Evolutionary conservation across 2,329 filamentous ascomycete genomes (phyloP).

Genomic region (Juglanconis oblonga): DNA sequence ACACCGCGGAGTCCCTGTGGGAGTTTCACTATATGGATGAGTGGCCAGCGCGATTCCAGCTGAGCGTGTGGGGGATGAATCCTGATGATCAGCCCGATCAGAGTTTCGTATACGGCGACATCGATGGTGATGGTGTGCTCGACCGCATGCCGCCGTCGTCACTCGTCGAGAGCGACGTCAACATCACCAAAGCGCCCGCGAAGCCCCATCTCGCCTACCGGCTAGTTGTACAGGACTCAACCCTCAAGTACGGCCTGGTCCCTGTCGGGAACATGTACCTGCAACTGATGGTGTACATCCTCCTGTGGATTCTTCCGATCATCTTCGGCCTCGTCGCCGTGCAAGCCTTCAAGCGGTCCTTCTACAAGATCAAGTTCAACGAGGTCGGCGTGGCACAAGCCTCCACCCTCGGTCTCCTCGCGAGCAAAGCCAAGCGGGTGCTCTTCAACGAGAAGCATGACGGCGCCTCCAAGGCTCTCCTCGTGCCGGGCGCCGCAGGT

Average conservation of each 20-base stretch:
- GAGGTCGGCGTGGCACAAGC: slow-evolving; percentile 17
- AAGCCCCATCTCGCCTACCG: slow-evolving; percentile 53
- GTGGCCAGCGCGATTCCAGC: slow-evolving; percentile 57
- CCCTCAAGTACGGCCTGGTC: slow-evolving; percentile 47
- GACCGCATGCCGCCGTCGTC: slow-evolving; percentile 60
- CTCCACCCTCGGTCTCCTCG: slow-evolving; percentile 19
- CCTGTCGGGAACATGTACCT: slow-evolving; percentile 50
- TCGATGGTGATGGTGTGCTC: slow-evolving; percentile 56
- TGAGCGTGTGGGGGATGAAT: slow-evolving; percentile 66
- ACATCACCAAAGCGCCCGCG: slow-evolving; percentile 52
- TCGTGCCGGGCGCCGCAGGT: slow-evolving; percentile 8
- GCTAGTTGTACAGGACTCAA: slow-evolving; percentile 53
- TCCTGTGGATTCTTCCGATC: slow-evolving; percentile 53
- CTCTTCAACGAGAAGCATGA: slow-evolving; percentile 36
- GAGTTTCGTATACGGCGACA: slow-evolving; percentile 56
- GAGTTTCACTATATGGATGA: slow-evolving; percentile 59
- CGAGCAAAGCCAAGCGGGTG: slow-evolving; percentile 21
- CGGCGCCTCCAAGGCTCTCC: slow-evolving; percentile 40
- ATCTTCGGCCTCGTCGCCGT: slow-evolving; percentile 46
- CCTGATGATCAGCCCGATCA: slow-evolving; percentile 58
- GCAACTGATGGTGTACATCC: slow-evolving; percentile 51
- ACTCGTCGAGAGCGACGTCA: slow-evolving; percentile 50
- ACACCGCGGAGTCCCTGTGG: slow-evolving; percentile 49
- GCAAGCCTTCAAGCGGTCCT: slow-evolving; percentile 54
- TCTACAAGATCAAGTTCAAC: slow-evolving; percentile 49